A percentile compares a stretch with the other conserved stretches of the same genome.
Conservation (phyloP, 345 rosid species). For the Cardamine chenopodiifolia region DNA sequence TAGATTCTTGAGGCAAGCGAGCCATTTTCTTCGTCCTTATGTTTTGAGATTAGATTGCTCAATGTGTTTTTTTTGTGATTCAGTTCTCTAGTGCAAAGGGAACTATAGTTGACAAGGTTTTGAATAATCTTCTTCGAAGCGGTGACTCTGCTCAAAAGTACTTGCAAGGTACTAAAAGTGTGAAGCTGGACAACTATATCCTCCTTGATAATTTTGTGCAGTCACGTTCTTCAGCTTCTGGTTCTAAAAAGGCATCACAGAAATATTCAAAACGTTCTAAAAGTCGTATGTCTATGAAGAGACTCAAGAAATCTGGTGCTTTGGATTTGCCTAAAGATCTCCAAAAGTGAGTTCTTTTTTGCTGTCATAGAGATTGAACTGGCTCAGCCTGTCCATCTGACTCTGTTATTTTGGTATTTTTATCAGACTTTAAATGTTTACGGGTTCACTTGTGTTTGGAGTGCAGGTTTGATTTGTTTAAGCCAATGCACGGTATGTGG, state of each 20-base stretch:
- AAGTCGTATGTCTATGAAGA: slow-evolving; percentile 73
- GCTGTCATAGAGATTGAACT: background rate
- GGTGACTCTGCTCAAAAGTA: slow-evolving; percentile 89
- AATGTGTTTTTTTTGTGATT: slow-evolving; percentile 16
- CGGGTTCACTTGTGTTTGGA: slow-evolving; percentile 28
- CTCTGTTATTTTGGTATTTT: background rate
- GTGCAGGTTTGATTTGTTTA: slow-evolving; percentile 58
- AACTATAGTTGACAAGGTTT: slow-evolving; percentile 57
- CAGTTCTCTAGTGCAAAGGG: slow-evolving; percentile 62
- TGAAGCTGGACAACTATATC: slow-evolving; percentile 69
- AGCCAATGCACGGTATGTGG: slow-evolving; percentile 82
- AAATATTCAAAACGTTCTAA: slow-evolving; percentile 77
- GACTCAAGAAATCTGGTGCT: slow-evolving; percentile 68
- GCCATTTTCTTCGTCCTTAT: slow-evolving; percentile 12
- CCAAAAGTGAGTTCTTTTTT: slow-evolving; percentile 55
- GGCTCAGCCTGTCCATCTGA: background rate
- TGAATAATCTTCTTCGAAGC: slow-evolving; percentile 71
- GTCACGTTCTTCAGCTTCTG: slow-evolving; percentile 49
- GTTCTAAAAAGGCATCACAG: slow-evolving; percentile 51
- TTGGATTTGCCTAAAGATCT: slow-evolving; percentile 55
- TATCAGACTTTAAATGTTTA: background rate
- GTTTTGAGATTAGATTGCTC: slow-evolving; percentile 1
- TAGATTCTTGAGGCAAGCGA: background rate
- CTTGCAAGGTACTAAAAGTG: slow-evolving; percentile 65
- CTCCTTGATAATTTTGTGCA: slow-evolving; percentile 79